Base-by-base conservation (phyloP, 148 eudicot species). In the Spergularia bocconei region DNA sequence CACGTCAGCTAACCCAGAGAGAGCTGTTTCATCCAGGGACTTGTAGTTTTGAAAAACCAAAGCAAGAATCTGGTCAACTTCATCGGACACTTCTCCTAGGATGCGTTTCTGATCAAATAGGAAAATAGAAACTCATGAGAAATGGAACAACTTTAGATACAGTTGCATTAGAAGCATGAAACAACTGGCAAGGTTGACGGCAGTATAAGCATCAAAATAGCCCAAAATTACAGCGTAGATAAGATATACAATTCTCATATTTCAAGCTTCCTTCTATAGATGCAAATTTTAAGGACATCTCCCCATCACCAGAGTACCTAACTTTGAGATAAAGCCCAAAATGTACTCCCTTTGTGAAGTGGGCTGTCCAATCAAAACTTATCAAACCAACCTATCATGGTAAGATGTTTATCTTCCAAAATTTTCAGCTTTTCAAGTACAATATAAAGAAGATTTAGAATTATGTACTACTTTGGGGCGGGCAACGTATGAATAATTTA, bases 31-130 rank as follows among this genome's bases (percentile, higher is more conserved):
- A 60, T 83, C 81, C 73, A 80, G 75, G 69, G 81, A 83, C 70
- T 83, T 83, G 74, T 83, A 83, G 76, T 83, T 83, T 41, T 83
- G 74, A 44, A 83, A 83, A 60, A 83, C 86, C 64, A 74, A 63
- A 64, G 81, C 73, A 70, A 83, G 70, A 73, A 83, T 39, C 54
- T 74, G 73, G 55, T 83, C 83, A 23, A 77, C 69, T 74, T 74
- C 74, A 25, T 83, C 81, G 14, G 71, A 80, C 76, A 78, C 11
- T 69, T 80, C 83, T 33, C 86, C 86, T 23, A 80, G 74, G 39
- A 83, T 83, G 25, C 86, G 86, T 78, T 83, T 80, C 86, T 83
- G 78, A 58, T 67, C 63, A 74, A 51, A 25, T 47, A 55, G 29
- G 15, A 9, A 58, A 72, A 52, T 29, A 81, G 38, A 39, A 60